These are phyloP conservation scores for Sanghuangporus weigelae DNA, from an alignment of 1,284 basidiomycete species.

Conservation along the genomic window DNA sequence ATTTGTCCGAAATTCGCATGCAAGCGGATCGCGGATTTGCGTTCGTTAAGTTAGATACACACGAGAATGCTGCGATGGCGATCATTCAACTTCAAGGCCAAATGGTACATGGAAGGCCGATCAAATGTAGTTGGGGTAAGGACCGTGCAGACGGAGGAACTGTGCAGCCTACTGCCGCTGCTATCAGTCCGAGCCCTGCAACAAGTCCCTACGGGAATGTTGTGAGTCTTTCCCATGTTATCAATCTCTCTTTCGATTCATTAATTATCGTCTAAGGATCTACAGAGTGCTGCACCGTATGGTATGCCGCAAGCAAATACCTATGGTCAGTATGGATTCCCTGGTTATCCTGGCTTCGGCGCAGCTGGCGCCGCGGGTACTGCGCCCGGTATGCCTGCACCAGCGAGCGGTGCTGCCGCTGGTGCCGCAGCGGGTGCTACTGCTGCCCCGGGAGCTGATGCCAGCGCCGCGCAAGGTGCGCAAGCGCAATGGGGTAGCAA, in stretches of 20 bases:
- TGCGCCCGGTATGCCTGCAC: conserved; percentile 65
- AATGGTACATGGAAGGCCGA: conserved; percentile 91
- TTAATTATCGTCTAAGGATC: conserved; percentile 9
- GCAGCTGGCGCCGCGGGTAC: conserved; percentile 46
- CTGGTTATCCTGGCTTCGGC: conserved; percentile 64
- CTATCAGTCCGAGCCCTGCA: conserved; percentile 59
- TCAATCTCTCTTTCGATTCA: background rate
- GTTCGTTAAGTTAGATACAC: conserved; percentile 96
- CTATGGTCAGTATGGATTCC: conserved; percentile 77
- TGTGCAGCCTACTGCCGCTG: conserved; percentile 38
- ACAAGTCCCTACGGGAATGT: conserved; percentile 66
- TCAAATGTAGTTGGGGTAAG: conserved; percentile 99
- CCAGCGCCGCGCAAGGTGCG: conserved; percentile 36
- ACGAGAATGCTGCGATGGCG: conserved; percentile 96
- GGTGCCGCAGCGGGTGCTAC: conserved; percentile 50
- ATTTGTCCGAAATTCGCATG: conserved; percentile 97
- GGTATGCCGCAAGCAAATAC: conserved; percentile 77
- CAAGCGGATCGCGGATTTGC: conserved; percentile 97
- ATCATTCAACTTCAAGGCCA: conserved; percentile 94
- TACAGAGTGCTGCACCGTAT: conserved; percentile 34
- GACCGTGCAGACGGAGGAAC: conserved; percentile 75
- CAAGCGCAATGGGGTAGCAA: conserved; percentile 72
- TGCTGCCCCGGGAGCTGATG: conserved; percentile 50
- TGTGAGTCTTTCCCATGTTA: conserved; percentile 38
- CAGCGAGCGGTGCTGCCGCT: conserved; percentile 43